Conservation (phyloP, 768 basidiomycete species). For the Termitomyces sp. region DNA sequence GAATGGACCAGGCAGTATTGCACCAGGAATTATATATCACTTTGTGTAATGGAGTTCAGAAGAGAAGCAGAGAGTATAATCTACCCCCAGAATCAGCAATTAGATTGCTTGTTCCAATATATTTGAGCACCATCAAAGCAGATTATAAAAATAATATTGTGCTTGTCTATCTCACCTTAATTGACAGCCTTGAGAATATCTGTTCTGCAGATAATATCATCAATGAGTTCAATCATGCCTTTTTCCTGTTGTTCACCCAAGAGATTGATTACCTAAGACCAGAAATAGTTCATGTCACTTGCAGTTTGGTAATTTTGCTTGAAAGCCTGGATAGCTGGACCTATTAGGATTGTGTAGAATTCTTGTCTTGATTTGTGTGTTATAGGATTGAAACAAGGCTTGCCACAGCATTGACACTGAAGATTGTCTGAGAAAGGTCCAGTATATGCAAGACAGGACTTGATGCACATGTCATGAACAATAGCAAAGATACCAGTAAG, state of each 20-base stretch:
- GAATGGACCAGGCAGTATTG: slow-evolving; percentile 25
- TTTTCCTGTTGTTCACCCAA: not conserved
- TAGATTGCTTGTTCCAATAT: slow-evolving; percentile 20
- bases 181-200: slow-evolving; percentile 6
- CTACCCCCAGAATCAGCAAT: slow-evolving; percentile 23
- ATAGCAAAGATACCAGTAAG: not conserved
- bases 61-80: slow-evolving; percentile 20
- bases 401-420: not conserved
- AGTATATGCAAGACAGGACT: not conserved
- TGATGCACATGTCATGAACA: not conserved
- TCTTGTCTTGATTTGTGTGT: too few species aligned
- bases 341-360: too few species aligned
- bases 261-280: not conserved
- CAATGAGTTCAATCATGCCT: slow-evolving; percentile 4
- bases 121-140: slow-evolving; percentile 30
- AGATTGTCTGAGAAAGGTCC: not conserved
- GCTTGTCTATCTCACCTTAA: not conserved
- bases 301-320: too few species aligned
- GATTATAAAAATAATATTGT: slow-evolving; percentile 23
- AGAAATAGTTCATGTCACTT: too few species aligned
- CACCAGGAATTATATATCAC: slow-evolving; percentile 21
- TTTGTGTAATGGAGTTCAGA: slow-evolving; percentile 24
- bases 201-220: slow-evolving; percentile 9
- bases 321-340: too few species aligned
- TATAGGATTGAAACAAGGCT: not conserved